Evolutionary conservation across 176 grass and related monocot species (phyloP), one percentile per base, ranked within the genome.

Genomic region (Bromus sterilis): DNA sequence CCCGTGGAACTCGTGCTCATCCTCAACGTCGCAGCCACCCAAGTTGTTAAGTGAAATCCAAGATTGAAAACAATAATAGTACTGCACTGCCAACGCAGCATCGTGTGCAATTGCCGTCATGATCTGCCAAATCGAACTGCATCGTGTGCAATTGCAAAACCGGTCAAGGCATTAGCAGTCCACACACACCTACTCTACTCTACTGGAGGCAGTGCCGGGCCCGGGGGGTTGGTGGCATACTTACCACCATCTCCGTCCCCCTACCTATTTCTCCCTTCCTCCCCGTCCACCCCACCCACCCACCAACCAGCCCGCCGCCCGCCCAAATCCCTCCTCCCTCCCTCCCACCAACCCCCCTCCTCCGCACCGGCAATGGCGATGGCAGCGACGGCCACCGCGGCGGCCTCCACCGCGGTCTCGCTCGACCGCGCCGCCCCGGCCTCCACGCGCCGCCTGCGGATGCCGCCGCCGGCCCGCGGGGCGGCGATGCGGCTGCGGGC

Each of bases 201-300:
- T n/a, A n/a, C n/a, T n/a, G n/a, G n/a, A n/a, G n/a, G n/a, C n/a
- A n/a, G n/a, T n/a, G n/a, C n/a, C n/a, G n/a, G n/a, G n/a, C n/a
- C n/a, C n/a, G n/a, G n/a, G n/a, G 49, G 78, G 85, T 82, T 77
- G 85, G 85, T 86, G 78, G 78, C 62, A 9, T 31, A 11, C 64
- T 44, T 33, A 12, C 75, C 26, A 18, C 33, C 29, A 5, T 7
- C 49, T 5, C 70, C 15, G 23, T 4, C 36, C 8, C 0, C 4
- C 23, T 23, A 11, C 25, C 74, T 89, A 89, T 89, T 89, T 89
- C 78, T 81, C 37, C 57, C 71, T 62, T 55, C 10, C 20, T 51
- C 10, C 7, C 2, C 23, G 34, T 14, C 59, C 75, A 37, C 2
- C 61, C 39, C 12, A 60, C 39, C 69, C 77, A 84, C 80, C 86